These are phyloP conservation scores for Capsicum rhomboideum DNA, from an alignment of 257 asterid genomes.

Conservation along the genomic window DNA sequence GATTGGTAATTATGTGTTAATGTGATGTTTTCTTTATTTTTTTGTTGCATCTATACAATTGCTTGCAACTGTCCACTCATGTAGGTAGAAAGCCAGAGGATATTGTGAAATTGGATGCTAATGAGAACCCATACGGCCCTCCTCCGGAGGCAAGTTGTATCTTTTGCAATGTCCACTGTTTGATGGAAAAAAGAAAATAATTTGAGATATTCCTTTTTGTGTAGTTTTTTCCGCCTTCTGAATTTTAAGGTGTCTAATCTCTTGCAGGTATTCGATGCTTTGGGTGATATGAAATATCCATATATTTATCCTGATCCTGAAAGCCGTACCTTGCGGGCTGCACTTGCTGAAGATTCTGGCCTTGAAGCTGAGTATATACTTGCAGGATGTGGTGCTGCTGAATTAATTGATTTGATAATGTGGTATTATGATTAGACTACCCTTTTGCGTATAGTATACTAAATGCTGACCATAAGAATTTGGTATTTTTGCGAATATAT, in stretches of 20 bases:
- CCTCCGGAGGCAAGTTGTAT: constrained; percentile 76
- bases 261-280: constrained; percentile 73
- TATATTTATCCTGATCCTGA: constrained; percentile 96
- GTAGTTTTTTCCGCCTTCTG: background rate
- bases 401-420: background rate
- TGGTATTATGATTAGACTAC: background rate
- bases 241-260: background rate
- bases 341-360: constrained; percentile 91
- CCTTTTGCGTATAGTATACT: background rate
- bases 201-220: background rate
- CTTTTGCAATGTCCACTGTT: background rate
- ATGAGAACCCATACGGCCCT: constrained; percentile 95
- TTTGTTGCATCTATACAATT: no score
- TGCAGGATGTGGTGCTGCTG: constrained; percentile 26
- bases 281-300: constrained; percentile 79
- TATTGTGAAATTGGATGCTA: constrained; percentile 58
- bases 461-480: background rate
- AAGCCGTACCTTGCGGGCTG: constrained; percentile 82
- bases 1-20: no score
- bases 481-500: background rate
- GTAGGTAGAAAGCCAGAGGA: no score
- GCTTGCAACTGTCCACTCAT: no score
- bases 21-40: no score
- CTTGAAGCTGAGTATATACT: constrained; percentile 81
- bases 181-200: background rate